These are phyloP conservation scores for Bipolaris zeicola DNA, from an alignment of 2,329 filamentous ascomycete species.

Conservation along the genomic window DNA sequence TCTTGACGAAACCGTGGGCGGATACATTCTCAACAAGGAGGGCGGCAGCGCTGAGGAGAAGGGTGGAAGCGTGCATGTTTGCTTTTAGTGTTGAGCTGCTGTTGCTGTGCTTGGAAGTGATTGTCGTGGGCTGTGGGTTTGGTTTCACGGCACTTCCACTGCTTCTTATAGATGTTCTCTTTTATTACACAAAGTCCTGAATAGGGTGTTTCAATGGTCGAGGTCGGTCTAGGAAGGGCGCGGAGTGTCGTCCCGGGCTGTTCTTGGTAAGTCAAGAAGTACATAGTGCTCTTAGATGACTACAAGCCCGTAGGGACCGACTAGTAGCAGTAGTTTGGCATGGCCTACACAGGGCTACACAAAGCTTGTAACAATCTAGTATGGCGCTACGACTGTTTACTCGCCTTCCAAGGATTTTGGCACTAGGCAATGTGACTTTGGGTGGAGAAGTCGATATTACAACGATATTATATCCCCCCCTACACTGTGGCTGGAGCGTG, in stretches of 20 bases:
- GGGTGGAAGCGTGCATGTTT: slow-evolving; percentile 26
- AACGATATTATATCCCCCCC: slow-evolving; percentile 17
- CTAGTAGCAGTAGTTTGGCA: slow-evolving; percentile 7
- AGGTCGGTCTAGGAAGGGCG: background rate
- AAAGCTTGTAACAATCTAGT: slow-evolving; percentile 9
- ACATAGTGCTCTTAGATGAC: slow-evolving; percentile 12
- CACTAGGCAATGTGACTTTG: background rate
- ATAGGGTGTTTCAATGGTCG: background rate
- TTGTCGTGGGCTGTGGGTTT: background rate
- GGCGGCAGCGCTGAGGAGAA: slow-evolving; percentile 26
- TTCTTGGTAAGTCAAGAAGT: slow-evolving; percentile 3
- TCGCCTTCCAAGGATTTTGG: slow-evolving; percentile 4
- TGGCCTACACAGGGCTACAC: slow-evolving; percentile 2
- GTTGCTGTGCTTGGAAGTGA: background rate
- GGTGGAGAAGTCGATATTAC: slow-evolving; percentile 21
- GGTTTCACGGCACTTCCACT: background rate
- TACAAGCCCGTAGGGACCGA: slow-evolving; percentile 6
- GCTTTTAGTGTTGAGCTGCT: background rate
- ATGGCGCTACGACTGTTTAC: slow-evolving; percentile 2
- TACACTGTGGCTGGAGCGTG: slow-evolving; percentile 9
- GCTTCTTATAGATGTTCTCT: slow-evolving; percentile 10
- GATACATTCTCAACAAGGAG: slow-evolving; percentile 28
- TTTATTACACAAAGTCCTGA: background rate
- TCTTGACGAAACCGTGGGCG: slow-evolving; percentile 42
- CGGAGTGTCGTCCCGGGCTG: slow-evolving; percentile 5